Conservation (phyloP, 139 green algal species). For the Closterium sp. region DNA sequence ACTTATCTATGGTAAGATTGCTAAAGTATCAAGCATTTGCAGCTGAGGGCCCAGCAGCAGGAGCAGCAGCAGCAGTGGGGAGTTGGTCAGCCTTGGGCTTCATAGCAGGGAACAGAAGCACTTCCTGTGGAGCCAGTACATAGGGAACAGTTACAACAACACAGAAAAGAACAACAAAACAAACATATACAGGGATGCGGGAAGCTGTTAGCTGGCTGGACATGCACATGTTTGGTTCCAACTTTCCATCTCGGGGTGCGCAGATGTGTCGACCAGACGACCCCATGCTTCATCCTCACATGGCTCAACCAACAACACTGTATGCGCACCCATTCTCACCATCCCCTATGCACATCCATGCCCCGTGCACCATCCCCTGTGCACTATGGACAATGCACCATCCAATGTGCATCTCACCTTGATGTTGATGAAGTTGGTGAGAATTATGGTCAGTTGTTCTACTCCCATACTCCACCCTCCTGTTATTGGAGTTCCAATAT, state of each 20-base stretch:
- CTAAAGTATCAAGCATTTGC: neutral
- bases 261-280: too few species aligned
- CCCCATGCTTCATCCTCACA: too few species aligned
- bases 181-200: too few species aligned
- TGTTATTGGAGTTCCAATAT: too few species aligned
- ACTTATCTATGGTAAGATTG: neutral
- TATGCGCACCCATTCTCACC: constrained; percentile 92
- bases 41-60: neutral
- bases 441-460: neutral
- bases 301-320: too few species aligned
- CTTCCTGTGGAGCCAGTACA: constrained; percentile 61
- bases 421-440: constrained; percentile 88
- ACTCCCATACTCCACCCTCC: neutral
- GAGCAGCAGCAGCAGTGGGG: neutral
- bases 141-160: too few species aligned
- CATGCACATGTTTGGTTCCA: neutral
- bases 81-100: constrained; percentile 79
- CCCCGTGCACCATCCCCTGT: too few species aligned
- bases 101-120: constrained; percentile 98
- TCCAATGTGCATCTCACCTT: constrained; percentile 65
- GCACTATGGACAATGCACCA: neutral
- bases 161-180: too few species aligned
- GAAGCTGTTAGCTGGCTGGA: neutral
- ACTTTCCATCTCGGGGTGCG: too few species aligned
- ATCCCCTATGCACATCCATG: neutral